These are phyloP conservation scores for Pseudocercospora crystallina DNA, from an alignment of 2,329 filamentous ascomycete genomes.

Conservation along the genomic window DNA sequence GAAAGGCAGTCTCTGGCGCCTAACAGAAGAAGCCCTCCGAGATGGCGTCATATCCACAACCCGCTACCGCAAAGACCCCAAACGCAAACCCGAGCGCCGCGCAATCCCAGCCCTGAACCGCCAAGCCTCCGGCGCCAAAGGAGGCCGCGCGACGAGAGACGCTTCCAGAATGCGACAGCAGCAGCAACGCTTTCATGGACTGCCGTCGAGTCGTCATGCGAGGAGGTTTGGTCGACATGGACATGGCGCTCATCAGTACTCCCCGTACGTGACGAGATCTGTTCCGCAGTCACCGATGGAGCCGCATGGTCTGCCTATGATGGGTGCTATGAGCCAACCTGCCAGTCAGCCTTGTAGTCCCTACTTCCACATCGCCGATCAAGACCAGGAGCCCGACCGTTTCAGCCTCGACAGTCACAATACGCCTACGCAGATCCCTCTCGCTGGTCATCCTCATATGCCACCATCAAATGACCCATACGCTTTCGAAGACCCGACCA, in stretches of 20 bases:
- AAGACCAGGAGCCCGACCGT: conserved; percentile 5
- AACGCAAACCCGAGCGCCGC: conserved; percentile 39
- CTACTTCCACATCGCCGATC: conserved; percentile 12
- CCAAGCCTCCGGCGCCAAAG: conserved; percentile 47
- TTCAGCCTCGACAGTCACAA: not conserved
- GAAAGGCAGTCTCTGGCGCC: conserved; percentile 73
- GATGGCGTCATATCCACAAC: conserved; percentile 85
- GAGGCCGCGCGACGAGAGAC: conserved; percentile 43
- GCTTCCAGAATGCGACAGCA: conserved; percentile 28
- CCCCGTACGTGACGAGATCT: conserved; percentile 14
- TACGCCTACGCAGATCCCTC: not conserved
- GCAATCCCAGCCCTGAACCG: conserved; percentile 38
- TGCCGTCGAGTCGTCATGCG: conserved; percentile 6
- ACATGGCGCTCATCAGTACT: not conserved
- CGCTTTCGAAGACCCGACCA: conserved; percentile 9
- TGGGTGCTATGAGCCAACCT: not conserved
- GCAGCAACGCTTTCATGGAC: conserved; percentile 9
- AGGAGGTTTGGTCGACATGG: conserved; percentile 5
- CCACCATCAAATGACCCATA: conserved; percentile 9
- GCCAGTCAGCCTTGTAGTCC: conserved; percentile 10
- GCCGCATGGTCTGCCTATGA: not conserved
- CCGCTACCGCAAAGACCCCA: conserved; percentile 49
- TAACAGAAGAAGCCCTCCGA: conserved; percentile 67
- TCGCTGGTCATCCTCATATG: not conserved
- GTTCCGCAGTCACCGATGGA: conserved; percentile 8